Evolutionary conservation across 2,329 filamentous ascomycete species (phyloP).

Genomic region (Fusarium sterilihyphosum): DNA sequence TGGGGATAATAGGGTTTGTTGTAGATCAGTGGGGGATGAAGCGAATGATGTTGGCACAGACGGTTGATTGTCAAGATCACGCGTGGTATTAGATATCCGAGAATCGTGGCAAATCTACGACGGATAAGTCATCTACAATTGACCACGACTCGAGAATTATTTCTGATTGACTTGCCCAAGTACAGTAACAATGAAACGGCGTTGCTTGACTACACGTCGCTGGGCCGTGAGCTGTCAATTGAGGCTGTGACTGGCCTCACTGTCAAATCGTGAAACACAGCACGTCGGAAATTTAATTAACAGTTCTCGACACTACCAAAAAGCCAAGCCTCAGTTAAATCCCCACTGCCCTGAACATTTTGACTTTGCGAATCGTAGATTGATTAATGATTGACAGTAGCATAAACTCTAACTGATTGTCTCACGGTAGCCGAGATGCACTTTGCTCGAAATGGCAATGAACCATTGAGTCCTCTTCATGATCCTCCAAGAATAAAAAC

Average conservation of each 20-base stretch:
- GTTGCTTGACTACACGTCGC: neutral
- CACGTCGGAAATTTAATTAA: slow-evolving; percentile 2
- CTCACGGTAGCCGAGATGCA: neutral
- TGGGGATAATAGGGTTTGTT: neutral
- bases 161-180: neutral
- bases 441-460: slow-evolving; percentile 2
- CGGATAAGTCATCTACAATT: neutral
- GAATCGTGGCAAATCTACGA: neutral
- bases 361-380: neutral
- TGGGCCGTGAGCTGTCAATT: neutral
- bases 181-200: neutral
- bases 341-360: neutral
- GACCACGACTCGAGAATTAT: neutral
- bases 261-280: neutral
- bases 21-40: slow-evolving; percentile 7
- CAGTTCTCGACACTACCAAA: neutral
- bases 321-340: neutral
- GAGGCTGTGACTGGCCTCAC: slow-evolving; percentile 3
- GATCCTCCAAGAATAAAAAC: neutral
- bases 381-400: neutral
- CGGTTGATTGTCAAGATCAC: neutral
- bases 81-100: neutral
- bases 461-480: neutral
- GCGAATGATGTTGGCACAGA: neutral
- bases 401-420: neutral